phyloP scores from a whole-genome alignment of 2,329 filamentous ascomycete species.

The Hyphodiscus sp. region DNA sequence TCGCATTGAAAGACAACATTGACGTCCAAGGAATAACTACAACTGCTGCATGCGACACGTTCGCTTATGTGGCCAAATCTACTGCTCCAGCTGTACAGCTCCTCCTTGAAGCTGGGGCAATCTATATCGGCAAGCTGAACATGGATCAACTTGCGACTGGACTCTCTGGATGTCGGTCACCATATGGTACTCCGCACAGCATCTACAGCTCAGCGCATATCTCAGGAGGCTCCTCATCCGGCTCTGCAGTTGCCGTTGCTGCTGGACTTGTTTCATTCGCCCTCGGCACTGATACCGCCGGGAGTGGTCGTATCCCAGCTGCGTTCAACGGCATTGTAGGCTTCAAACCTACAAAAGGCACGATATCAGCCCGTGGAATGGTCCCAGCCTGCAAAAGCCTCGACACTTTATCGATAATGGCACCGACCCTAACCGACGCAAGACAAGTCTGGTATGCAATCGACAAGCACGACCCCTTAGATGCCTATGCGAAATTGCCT shows the following conservation, averaged over 20 bases:
- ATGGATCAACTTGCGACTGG: slow-evolving; percentile 59
- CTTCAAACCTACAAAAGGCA: slow-evolving; percentile 42
- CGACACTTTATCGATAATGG: slow-evolving; percentile 46
- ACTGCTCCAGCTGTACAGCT: slow-evolving; percentile 41
- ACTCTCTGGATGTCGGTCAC: slow-evolving; percentile 50
- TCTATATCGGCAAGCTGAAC: slow-evolving; percentile 52
- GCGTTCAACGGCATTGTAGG: slow-evolving; percentile 45
- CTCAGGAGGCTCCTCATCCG: slow-evolving; percentile 48
- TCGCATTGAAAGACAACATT: slow-evolving; percentile 50
- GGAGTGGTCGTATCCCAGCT: slow-evolving; percentile 42
- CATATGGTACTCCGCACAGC: slow-evolving; percentile 49
- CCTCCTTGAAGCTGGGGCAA: slow-evolving; percentile 43
- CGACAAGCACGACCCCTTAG: slow-evolving; percentile 39
- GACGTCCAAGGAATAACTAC: slow-evolving; percentile 45
- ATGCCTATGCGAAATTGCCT: slow-evolving; percentile 40
- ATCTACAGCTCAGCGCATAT: slow-evolving; percentile 44
- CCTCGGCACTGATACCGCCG: slow-evolving; percentile 47
- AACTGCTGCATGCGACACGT: slow-evolving; percentile 44
- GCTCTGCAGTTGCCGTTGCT: slow-evolving; percentile 45
- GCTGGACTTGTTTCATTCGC: slow-evolving; percentile 46
- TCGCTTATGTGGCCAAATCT: slow-evolving; percentile 40
- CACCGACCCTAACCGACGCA: slow-evolving; percentile 40
- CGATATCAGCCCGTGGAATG: slow-evolving; percentile 40
- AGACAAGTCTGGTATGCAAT: slow-evolving; percentile 42
- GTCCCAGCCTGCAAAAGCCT: slow-evolving; percentile 46